phyloP scores from a whole-genome alignment of 495 filamentous ascomycete species.

The Talaromyces trachyspermus region DNA sequence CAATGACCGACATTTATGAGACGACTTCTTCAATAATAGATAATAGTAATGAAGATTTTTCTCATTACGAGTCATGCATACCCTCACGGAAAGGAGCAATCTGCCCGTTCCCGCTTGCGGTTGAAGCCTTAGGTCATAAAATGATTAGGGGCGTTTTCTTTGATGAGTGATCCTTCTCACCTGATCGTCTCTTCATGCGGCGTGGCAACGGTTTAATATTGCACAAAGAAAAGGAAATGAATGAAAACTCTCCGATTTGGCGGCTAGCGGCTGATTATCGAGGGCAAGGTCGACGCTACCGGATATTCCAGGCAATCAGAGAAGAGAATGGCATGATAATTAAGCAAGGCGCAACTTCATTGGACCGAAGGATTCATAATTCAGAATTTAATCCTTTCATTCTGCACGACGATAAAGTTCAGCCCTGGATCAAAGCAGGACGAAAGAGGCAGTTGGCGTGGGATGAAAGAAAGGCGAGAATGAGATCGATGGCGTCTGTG shows the following conservation, averaged over 20 bases:
- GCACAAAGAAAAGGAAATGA: conserved; percentile 5
- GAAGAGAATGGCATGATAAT: background rate
- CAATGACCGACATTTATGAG: too few species aligned
- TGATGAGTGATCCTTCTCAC: conserved; percentile 2
- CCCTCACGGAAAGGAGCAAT: too few species aligned
- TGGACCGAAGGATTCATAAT: background rate
- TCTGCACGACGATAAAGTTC: too few species aligned
- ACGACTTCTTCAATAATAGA: too few species aligned
- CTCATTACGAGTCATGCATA: too few species aligned
- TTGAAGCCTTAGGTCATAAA: too few species aligned
- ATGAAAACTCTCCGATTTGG: conserved; percentile 4
- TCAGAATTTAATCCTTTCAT: background rate
- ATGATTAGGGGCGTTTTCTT: too few species aligned
- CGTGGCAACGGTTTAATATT: conserved; percentile 8
- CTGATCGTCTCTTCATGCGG: conserved; percentile 8
- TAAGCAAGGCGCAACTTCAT: background rate
- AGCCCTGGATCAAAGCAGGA: background rate
- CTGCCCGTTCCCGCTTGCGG: too few species aligned
- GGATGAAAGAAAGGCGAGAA: too few species aligned
- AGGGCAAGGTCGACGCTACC: background rate
- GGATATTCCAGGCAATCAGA: conserved; percentile 1
- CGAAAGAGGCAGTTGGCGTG: too few species aligned
- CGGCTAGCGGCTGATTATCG: conserved; percentile 6
- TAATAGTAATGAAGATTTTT: too few species aligned
- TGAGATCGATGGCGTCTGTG: too few species aligned